phyloP scores from a whole-genome alignment of 163 green algal species.

The Volvox carteri region DNA sequence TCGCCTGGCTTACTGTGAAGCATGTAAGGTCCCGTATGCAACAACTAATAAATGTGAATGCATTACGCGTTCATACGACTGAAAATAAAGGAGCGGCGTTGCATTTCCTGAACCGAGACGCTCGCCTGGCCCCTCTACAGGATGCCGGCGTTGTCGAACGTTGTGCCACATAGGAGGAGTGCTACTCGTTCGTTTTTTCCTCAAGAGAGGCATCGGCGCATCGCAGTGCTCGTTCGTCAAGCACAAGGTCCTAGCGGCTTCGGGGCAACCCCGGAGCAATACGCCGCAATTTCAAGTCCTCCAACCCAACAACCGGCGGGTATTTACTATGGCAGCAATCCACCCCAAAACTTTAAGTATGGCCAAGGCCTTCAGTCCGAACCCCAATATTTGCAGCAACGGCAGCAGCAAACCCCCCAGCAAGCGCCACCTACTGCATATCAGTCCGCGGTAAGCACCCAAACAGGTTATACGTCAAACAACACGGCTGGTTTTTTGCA shows the following conservation, averaged over 20 bases:
- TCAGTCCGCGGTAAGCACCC: not conserved
- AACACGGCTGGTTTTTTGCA: not conserved
- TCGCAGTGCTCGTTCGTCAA: not conserved
- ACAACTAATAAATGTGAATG: no score
- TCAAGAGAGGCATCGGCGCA: not conserved
- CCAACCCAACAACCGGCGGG: not conserved
- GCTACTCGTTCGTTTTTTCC: not conserved
- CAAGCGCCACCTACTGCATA: not conserved
- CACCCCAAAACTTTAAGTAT: not conserved
- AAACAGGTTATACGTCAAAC: not conserved
- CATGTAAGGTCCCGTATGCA: no score
- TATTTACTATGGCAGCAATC: slow-evolving; percentile 22
- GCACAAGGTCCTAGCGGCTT: not conserved
- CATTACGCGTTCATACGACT: no score
- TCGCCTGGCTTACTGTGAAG: no score
- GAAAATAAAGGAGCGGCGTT: no score
- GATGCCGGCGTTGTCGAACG: not conserved
- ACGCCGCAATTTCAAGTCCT: not conserved
- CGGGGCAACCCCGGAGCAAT: not conserved
- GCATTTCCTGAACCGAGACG: not conserved
- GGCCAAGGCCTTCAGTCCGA: no score
- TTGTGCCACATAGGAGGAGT: not conserved
- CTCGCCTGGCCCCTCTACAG: not conserved
- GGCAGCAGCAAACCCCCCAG: no score
- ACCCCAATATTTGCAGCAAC: no score